A percentile compares a stretch with the other conserved stretches of the same genome.
Evolutionary conservation across 192 early-diverging fungal species (phyloP).

Genomic region (Coemansia sp.): DNA sequence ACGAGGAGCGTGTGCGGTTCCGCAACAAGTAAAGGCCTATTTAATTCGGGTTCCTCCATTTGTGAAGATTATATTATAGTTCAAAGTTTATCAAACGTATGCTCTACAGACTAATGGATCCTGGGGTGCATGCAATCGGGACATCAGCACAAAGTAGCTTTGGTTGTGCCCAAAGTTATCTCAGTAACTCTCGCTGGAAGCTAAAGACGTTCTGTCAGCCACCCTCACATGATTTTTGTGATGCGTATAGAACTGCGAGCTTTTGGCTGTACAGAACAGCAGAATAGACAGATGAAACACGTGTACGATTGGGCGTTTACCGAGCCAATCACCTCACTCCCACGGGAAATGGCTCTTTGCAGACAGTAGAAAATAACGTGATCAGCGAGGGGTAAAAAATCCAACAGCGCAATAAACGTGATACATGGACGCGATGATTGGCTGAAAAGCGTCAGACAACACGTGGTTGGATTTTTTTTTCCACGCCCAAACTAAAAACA

Average conservation of each 20-base stretch:
- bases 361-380: conserved; percentile 12
- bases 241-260: no score
- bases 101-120: no score
- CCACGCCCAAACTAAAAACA: background rate
- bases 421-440: conserved; percentile 24
- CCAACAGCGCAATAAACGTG: conserved; percentile 34
- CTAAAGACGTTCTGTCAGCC: no score
- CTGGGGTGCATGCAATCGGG: no score
- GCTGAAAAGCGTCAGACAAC: conserved; percentile 9
- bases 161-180: no score
- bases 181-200: background rate
- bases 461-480: conserved; percentile 47
- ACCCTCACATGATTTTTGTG: no score
- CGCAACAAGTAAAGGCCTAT: conserved; percentile 15
- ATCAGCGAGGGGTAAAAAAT: conserved; percentile 17
- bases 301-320: background rate
- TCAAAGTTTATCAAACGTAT: no score
- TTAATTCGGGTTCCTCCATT: background rate
- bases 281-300: no score
- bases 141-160: no score
- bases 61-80: no score
- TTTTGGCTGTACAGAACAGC: no score
- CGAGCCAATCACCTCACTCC: background rate
- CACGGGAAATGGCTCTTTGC: background rate
- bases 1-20: conserved; percentile 59